Evolutionary conservation across 2,329 filamentous ascomycete genomes (phyloP).

Genomic region (Zarea fungicola): DNA sequence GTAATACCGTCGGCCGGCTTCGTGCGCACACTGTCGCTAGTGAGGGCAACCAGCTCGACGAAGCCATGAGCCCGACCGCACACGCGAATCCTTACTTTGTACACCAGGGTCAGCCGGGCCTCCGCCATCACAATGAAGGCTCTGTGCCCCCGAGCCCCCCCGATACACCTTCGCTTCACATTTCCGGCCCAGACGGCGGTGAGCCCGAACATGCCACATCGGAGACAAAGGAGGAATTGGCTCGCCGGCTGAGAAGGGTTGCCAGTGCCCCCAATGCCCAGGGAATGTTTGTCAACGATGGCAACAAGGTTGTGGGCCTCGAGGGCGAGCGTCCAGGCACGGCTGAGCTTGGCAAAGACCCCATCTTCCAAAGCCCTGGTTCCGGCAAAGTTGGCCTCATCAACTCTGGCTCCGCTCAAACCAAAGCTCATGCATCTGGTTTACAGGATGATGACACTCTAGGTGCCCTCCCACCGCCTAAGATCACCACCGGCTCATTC

Average conservation of each 20-base stretch:
- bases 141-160: conserved; percentile 90
- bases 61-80: conserved; percentile 83
- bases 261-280: conserved; percentile 97
- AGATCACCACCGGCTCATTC: conserved; percentile 65
- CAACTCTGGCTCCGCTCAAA: conserved; percentile 25
- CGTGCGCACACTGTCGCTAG: conserved; percentile 87
- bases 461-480: conserved; percentile 59
- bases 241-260: conserved; percentile 85
- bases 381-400: conserved; percentile 35
- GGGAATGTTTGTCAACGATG: conserved; percentile 65
- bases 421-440: conserved; percentile 30
- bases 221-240: conserved; percentile 88
- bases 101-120: conserved; percentile 87
- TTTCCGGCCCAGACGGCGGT: conserved; percentile 60
- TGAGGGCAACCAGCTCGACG: conserved; percentile 86
- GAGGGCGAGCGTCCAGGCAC: conserved; percentile 70
- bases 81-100: conserved; percentile 96
- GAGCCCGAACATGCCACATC: conserved; percentile 64
- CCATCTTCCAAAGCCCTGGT: conserved; percentile 50
- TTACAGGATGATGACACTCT: conserved; percentile 47
- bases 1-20: conserved; percentile 77
- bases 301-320: conserved; percentile 28
- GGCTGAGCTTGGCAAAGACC: conserved; percentile 81
- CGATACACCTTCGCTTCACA: conserved; percentile 76
- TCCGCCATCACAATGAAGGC: conserved; percentile 91